Percentiles rank a stretch among this genome's conserved stretches.
Conservation (phyloP, 768 basidiomycete genomes). For the Amyloporia xantha region DNA sequence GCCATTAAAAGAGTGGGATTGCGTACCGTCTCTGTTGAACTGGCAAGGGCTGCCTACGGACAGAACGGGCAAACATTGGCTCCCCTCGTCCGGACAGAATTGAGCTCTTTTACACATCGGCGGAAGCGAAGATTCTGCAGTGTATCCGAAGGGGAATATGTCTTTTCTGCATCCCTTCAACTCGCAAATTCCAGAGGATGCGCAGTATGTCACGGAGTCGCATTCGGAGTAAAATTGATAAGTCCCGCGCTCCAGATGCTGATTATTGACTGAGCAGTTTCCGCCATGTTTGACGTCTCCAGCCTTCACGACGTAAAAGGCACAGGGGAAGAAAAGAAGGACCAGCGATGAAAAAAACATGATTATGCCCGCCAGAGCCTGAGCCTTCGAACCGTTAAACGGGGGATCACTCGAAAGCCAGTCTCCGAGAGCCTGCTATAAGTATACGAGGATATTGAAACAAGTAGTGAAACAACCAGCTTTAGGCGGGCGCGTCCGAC, state of each 20-base stretch:
- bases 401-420: too few relatives aligned
- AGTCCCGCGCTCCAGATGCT: conserved; percentile 68
- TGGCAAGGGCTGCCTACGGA: conserved; percentile 67
- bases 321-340: too few relatives aligned
- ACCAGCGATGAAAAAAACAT: neutral
- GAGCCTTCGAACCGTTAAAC: too few relatives aligned
- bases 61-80: conserved; percentile 54
- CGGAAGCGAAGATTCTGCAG: conserved; percentile 40
- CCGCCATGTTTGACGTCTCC: conserved; percentile 40
- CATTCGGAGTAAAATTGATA: conserved; percentile 79
- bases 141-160: conserved; percentile 70
- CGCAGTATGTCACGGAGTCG: conserved; percentile 62
- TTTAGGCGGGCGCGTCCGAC: too few relatives aligned
- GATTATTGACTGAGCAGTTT: conserved; percentile 48
- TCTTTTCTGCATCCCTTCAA: conserved; percentile 68
- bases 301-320: conserved; percentile 22
- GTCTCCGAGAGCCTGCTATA: too few relatives aligned
- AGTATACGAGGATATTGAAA: too few relatives aligned
- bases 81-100: conserved; percentile 85
- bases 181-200: conserved; percentile 44
- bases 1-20: neutral
- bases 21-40: conserved; percentile 75
- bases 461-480: too few relatives aligned
- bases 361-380: neutral
- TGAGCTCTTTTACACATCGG: conserved; percentile 50